Evolutionary conservation across 2,329 filamentous ascomycete species (phyloP).

Genomic region (Leptosphaerulina australis): DNA sequence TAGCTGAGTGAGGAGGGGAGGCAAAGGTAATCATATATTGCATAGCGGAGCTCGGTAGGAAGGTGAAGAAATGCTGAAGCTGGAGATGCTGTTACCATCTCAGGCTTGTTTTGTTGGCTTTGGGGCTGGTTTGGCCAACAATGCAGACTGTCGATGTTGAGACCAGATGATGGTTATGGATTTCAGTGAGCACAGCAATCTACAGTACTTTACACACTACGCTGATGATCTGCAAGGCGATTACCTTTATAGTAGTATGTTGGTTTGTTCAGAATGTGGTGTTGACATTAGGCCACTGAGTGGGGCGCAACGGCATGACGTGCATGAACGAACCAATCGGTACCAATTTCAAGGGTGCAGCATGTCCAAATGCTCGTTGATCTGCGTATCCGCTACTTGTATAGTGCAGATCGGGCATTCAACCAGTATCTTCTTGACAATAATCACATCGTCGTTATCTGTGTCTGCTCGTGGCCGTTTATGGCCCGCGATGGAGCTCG

Average conservation of each 20-base stretch:
- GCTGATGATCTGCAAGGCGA: not conserved
- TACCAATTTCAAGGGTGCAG: slow-evolving; percentile 29
- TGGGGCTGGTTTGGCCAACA: not conserved
- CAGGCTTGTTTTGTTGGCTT: not conserved
- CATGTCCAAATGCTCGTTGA: slow-evolving; percentile 51
- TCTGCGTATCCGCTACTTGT: slow-evolving; percentile 37
- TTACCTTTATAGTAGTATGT: not conserved
- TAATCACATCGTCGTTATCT: slow-evolving; percentile 19
- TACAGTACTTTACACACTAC: not conserved
- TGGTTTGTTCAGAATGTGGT: not conserved
- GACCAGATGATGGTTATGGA: not conserved
- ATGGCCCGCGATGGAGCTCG: slow-evolving; percentile 15
- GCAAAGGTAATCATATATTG: slow-evolving; percentile 24
- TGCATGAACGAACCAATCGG: slow-evolving; percentile 10
- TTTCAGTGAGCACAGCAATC: not conserved
- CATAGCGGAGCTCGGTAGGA: slow-evolving; percentile 23
- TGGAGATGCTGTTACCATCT: not conserved
- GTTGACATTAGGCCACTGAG: slow-evolving; percentile 1
- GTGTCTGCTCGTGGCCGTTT: slow-evolving; percentile 27
- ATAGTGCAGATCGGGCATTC: slow-evolving; percentile 50
- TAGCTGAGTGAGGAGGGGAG: slow-evolving; percentile 17
- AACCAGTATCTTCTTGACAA: slow-evolving; percentile 30
- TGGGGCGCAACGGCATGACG: slow-evolving; percentile 18
- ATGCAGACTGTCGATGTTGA: not conserved
- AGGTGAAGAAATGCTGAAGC: slow-evolving; percentile 14